These are phyloP conservation scores for Venturia nashicola DNA, from an alignment of 2,329 filamentous ascomycete species.

Conservation along the genomic window DNA sequence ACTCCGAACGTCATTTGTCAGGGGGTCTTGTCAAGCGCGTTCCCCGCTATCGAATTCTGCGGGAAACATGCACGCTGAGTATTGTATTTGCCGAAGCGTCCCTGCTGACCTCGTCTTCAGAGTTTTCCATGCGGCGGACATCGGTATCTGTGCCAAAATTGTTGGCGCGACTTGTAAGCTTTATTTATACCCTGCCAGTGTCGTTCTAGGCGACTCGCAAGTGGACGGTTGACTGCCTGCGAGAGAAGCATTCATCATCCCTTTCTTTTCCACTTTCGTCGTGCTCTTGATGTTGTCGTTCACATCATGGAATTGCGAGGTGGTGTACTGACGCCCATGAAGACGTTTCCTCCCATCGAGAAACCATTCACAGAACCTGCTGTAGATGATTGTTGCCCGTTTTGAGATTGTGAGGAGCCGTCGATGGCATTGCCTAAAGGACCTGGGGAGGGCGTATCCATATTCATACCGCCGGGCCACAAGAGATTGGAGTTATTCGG, in stretches of 20 bases:
- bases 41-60: not conserved
- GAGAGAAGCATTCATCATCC: not conserved
- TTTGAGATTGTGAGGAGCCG: not conserved
- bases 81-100: not conserved
- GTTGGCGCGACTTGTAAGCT: not conserved
- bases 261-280: not conserved
- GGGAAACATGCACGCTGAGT: not conserved
- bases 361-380: not conserved
- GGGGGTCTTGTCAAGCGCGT: not conserved
- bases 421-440: not conserved
- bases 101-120: too few relatives aligned
- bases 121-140: too few relatives aligned
- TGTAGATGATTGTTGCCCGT: not conserved
- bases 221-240: not conserved
- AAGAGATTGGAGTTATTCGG: not conserved
- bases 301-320: slow-evolving; percentile 1
- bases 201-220: not conserved
- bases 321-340: slow-evolving; percentile 26
- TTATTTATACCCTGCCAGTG: not conserved
- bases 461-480: not conserved
- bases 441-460: not conserved
- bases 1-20: not conserved
- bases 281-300: not conserved
- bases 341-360: slow-evolving; percentile 14
- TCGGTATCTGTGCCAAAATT: not conserved